Conservation (phyloP, 2,329 filamentous ascomycete genomes). For the Trichoderma atroviride region DNA sequence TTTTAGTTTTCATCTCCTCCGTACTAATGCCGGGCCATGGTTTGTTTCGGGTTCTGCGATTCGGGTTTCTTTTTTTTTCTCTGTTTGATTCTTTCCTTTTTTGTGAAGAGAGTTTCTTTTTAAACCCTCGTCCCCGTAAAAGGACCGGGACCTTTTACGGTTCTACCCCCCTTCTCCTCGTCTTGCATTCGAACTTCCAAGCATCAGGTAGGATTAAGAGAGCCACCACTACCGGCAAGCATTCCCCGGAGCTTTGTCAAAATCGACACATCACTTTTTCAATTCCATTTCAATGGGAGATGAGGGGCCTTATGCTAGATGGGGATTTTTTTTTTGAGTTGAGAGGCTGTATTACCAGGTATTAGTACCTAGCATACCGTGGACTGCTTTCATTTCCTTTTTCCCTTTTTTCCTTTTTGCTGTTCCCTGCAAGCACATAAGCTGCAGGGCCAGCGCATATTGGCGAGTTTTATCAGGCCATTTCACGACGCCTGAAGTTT, state of each 20-base stretch:
- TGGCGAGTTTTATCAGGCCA: neutral
- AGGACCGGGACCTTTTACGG: conserved; percentile 13
- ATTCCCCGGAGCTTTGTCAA: conserved; percentile 18
- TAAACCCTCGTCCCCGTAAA: conserved; percentile 18
- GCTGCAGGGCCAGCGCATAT: neutral
- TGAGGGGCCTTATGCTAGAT: neutral
- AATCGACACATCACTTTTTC: conserved; percentile 11
- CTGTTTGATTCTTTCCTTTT: neutral
- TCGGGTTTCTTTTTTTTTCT: neutral
- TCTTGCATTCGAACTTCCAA: neutral
- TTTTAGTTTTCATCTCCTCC: neutral
- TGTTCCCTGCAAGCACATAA: neutral
- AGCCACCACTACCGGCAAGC: conserved; percentile 22
- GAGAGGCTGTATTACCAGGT: neutral
- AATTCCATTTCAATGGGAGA: neutral
- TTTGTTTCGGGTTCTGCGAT: neutral
- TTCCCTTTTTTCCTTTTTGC: neutral
- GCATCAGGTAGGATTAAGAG: neutral
- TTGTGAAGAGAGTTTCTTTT: neutral
- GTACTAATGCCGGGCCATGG: conserved; percentile 10
- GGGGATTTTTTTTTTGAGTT: neutral
- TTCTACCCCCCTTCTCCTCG: neutral
- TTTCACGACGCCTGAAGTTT: neutral
- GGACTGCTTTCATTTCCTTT: neutral
- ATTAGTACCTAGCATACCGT: neutral